Conservation (phyloP, 768 basidiomycete genomes). For the Auricularia sp. region DNA sequence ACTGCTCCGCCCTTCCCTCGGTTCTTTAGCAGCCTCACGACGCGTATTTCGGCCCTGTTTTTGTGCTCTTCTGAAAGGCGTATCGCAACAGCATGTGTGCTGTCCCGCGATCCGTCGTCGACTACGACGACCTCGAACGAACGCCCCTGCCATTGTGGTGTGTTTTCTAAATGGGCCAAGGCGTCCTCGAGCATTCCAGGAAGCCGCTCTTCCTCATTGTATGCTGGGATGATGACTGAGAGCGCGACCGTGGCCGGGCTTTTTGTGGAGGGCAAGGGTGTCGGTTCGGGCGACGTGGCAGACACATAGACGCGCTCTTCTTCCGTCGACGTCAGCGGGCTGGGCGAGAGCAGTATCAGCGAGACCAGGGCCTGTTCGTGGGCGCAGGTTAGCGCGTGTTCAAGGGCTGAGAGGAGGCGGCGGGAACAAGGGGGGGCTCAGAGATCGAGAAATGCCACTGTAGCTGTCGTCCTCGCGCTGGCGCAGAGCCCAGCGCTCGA, state of each 20-base stretch:
- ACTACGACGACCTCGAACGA: conserved; percentile 78
- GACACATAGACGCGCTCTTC: conserved; percentile 66
- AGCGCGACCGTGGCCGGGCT: conserved; percentile 47
- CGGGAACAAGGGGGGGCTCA: neutral
- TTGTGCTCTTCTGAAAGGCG: conserved; percentile 45
- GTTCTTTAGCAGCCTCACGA: conserved; percentile 71
- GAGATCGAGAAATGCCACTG: neutral
- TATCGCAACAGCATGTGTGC: conserved; percentile 56
- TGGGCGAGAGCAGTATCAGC: conserved; percentile 67
- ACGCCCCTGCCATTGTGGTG: conserved; percentile 26
- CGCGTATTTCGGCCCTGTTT: conserved; percentile 51
- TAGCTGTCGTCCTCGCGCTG: conserved; percentile 52
- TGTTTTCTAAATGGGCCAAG: conserved; percentile 47
- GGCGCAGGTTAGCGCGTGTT: conserved; percentile 2
- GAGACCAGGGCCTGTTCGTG: conserved; percentile 49
- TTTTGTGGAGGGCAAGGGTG: conserved; percentile 33
- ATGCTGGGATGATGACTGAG: conserved; percentile 81
- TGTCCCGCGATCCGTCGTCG: conserved; percentile 82
- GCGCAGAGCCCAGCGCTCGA: conserved; percentile 65
- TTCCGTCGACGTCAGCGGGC: conserved; percentile 46
- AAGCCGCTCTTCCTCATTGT: conserved; percentile 81
- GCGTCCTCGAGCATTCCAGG: conserved; percentile 73
- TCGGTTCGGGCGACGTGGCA: conserved; percentile 38
- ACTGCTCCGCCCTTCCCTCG: conserved; percentile 91
- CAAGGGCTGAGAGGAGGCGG: neutral